These are phyloP conservation scores for Micromonas pusilla DNA, from an alignment of 139 green algal species.

Conservation along the genomic window DNA sequence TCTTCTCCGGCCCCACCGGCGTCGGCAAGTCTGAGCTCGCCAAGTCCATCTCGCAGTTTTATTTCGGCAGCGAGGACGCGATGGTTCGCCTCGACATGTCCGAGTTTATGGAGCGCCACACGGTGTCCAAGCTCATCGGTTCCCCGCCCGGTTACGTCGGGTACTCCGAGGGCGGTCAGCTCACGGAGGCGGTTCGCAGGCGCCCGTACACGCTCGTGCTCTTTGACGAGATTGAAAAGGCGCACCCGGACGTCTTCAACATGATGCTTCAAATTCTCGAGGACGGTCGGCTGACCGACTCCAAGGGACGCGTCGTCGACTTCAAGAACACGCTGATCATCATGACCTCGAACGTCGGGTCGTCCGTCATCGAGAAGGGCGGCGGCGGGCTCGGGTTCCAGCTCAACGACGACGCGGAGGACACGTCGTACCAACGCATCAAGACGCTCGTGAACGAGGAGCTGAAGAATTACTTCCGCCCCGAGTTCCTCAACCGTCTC, in stretches of 20 bases:
- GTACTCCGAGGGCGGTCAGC: constrained; percentile 97
- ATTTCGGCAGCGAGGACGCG: constrained; percentile 92
- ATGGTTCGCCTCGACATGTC: constrained; percentile 95
- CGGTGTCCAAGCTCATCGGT: constrained; percentile 97
- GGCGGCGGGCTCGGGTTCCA: constrained; percentile 77
- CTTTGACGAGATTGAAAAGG: constrained; percentile 99
- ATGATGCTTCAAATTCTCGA: constrained; percentile 99
- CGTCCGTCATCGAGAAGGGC: constrained; percentile 91
- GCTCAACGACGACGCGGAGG: constrained; percentile 55
- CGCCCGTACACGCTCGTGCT: constrained; percentile 97
- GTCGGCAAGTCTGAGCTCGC: constrained; percentile 99
- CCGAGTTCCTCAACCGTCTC: constrained; percentile 97
- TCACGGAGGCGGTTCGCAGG: constrained; percentile 92
- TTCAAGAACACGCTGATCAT: constrained; percentile 99
- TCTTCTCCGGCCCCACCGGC: constrained; percentile 81
- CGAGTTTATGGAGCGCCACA: constrained; percentile 99
- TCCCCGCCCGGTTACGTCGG: constrained; percentile 96
- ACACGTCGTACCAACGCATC: constrained; percentile 85
- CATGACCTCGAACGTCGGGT: constrained; percentile 98
- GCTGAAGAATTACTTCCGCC: constrained; percentile 98
- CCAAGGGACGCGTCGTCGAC: constrained; percentile 85
- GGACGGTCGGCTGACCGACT: constrained; percentile 81
- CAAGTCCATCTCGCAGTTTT: constrained; percentile 96
- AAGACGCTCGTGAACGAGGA: constrained; percentile 98
- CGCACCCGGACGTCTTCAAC: constrained; percentile 99